A percentile compares a stretch with the other conserved stretches of the same genome.
Evolutionary conservation across 75 land plant genomes (phyloP).

Genomic region (Azolla pinnata): DNA sequence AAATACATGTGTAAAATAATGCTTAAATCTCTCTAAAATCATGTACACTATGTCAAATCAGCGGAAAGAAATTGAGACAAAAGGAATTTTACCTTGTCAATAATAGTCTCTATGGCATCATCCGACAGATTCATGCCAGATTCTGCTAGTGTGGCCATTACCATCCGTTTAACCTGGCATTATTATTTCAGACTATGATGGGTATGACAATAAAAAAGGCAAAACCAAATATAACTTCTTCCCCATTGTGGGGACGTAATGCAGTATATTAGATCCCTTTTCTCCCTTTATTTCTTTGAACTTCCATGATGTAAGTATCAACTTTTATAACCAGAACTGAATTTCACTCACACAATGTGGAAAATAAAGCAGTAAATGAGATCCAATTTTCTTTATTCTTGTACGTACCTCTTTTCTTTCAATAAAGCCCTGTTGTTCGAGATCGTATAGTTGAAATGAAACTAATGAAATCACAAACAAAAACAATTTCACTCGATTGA

Average conservation of each 20-base stretch:
- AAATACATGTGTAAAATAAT: no score
- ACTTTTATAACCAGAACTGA: not conserved
- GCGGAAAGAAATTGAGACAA: no score
- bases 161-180: conserved; percentile 69
- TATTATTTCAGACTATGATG: no score
- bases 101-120: conserved; percentile 59
- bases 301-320: no score
- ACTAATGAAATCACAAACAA: conserved; percentile 48
- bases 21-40: no score
- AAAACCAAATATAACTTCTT: no score
- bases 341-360: not conserved
- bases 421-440: conserved; percentile 86
- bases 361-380: not conserved
- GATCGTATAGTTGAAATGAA: conserved; percentile 82
- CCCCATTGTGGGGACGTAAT: no score
- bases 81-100: conserved; percentile 72
- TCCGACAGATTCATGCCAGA: conserved; percentile 78
- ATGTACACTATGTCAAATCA: no score
- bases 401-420: conserved; percentile 73
- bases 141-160: conserved; percentile 83
- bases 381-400: not conserved
- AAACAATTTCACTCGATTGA: no score
- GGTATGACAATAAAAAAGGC: no score
- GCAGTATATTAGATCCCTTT: no score
- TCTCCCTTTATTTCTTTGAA: no score